Percentiles rank a stretch among this genome's conserved stretches.
phyloP scores from a whole-genome alignment of 2,329 filamentous ascomycete genomes.

The Ramichloridium luteum region DNA sequence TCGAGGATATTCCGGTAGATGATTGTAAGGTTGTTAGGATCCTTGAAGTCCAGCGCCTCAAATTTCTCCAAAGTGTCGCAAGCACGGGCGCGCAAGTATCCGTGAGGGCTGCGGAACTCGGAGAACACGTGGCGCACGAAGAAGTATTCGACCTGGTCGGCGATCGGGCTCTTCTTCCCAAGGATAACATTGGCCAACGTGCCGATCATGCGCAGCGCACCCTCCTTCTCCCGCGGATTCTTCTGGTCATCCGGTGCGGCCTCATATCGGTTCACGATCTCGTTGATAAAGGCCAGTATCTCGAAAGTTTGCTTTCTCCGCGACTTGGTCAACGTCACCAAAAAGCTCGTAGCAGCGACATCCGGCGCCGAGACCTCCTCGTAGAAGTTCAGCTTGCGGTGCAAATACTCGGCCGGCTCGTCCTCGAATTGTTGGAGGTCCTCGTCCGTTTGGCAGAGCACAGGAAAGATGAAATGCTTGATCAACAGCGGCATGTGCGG shows the following conservation, averaged over 20 bases:
- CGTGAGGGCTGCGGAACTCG: slow-evolving; percentile 85
- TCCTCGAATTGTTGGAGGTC: slow-evolving; percentile 89
- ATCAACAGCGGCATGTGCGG: slow-evolving; percentile 87
- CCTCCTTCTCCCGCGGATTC: slow-evolving; percentile 90
- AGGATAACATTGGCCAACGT: slow-evolving; percentile 88
- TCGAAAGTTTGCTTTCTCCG: slow-evolving; percentile 92
- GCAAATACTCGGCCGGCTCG: slow-evolving; percentile 91
- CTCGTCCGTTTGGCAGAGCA: slow-evolving; percentile 82
- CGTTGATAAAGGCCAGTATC: slow-evolving; percentile 88
- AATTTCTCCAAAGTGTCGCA: slow-evolving; percentile 98
- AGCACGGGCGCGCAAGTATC: slow-evolving; percentile 81
- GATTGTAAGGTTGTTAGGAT: slow-evolving; percentile 84
- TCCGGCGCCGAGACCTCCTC: slow-evolving; percentile 94
- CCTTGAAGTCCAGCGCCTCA: slow-evolving; percentile 92
- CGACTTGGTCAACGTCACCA: slow-evolving; percentile 86
- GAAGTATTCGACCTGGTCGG: slow-evolving; percentile 96
- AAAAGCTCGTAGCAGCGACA: slow-evolving; percentile 90
- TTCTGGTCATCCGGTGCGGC: slow-evolving; percentile 73
- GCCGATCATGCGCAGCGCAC: slow-evolving; percentile 91
- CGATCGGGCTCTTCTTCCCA: slow-evolving; percentile 96
- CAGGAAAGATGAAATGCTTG: slow-evolving; percentile 88
- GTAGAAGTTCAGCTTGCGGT: slow-evolving; percentile 94
- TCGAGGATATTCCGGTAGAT: slow-evolving; percentile 96
- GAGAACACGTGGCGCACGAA: slow-evolving; percentile 97
- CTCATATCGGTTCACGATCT: slow-evolving; percentile 88